Base-by-base conservation (phyloP, 2,329 filamentous ascomycete species). In the Microsporum ferrugineum region DNA sequence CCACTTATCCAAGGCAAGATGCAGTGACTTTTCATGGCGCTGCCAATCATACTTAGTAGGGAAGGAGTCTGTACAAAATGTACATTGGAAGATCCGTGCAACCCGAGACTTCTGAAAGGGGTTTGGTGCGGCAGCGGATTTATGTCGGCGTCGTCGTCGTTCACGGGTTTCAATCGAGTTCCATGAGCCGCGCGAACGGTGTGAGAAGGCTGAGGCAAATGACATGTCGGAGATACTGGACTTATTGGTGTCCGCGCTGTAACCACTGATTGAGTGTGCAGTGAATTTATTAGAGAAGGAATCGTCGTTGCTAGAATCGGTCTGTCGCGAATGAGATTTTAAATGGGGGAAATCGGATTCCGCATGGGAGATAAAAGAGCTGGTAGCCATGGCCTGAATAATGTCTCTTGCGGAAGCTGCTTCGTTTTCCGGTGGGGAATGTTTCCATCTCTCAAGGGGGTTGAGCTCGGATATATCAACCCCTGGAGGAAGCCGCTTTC, bases 401-500 rank as follows among this genome's bases (percentile, higher is more conserved):
- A 88, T 87, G 76, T 82, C 84, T 41, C 78, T 81, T 62, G 85
- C 77, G 5, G 82, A 78, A 64, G 84, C 85, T 67, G 85, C 82
- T 79, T 87, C 85, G 78, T 87, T 80, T 74, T 87, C 84, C 56
- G 85, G 85, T 41, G 85, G 85, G 65, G 83, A 86, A 70, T 84
- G 78, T 69, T 86, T 82, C 84, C 85, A 88, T 79, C 85, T 77
- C 73, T 88, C 84, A 67, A 88, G 76, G 5, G 84, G 84, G 68
- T 84, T 84, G 72, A 86, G 80, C 69, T 82, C 70, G 29, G 75
- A 69, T 45, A 73, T 69, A 65, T 82, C 76, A 55, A 67, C 61
- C 12, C 71, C 62, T 82, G 53, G 83, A 82, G 57, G 80, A 80
- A 61, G 78, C 75, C 68, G 81, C 77, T 68, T 80, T 58, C 67